Conservation (phyloP, 345 rosid genomes). For the Erucastrum elatum region DNA sequence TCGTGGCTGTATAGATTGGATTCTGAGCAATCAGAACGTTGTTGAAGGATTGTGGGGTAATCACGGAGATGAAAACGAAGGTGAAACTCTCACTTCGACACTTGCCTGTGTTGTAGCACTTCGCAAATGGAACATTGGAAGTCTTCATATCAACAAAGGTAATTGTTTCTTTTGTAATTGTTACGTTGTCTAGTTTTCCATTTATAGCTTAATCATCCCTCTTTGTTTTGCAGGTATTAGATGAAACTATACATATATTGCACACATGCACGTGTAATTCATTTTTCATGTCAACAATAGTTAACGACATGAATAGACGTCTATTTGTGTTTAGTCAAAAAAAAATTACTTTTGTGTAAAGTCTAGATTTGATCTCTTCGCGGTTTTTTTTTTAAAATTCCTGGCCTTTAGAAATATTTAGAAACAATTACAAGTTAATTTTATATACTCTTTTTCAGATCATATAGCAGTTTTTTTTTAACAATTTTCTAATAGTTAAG, state of each 20-base stretch:
- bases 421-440: neutral
- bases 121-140: constrained; percentile 45
- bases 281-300: neutral
- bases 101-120: constrained; percentile 59
- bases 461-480: neutral
- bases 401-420: neutral
- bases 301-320: neutral
- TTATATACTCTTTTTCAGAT: neutral
- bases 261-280: neutral
- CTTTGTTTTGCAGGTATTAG: neutral
- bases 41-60: constrained; percentile 57
- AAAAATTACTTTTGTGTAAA: neutral
- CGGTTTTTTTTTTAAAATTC: neutral
- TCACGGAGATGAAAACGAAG: constrained; percentile 30
- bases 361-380: neutral
- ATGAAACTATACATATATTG: neutral
- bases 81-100: constrained; percentile 46
- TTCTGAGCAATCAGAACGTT: constrained; percentile 44
- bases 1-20: constrained; percentile 55
- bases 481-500: neutral
- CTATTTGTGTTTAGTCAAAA: neutral
- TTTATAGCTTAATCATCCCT: neutral
- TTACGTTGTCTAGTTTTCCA: neutral
- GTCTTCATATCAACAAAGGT: neutral
- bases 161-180: neutral